phyloP scores from a whole-genome alignment of 768 basidiomycete species.

The Dacryopinax spathularia region DNA sequence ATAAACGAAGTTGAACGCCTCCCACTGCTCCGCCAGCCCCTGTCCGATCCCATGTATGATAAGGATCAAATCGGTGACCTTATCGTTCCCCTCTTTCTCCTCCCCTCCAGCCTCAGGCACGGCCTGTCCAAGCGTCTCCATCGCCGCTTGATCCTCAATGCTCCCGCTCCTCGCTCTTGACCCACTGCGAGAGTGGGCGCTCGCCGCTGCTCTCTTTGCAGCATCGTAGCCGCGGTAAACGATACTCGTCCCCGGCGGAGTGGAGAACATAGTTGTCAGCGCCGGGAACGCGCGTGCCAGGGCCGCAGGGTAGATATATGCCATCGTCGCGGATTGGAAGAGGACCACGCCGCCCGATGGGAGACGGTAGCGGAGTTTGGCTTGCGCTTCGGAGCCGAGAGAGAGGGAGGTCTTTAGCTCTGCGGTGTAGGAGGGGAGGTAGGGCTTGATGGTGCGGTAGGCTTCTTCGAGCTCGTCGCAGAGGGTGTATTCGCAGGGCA shows the following conservation, averaged over 20 bases:
- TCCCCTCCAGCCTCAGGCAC: conserved; percentile 6
- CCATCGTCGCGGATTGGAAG: conserved; percentile 23
- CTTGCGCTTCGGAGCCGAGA: conserved; percentile 25
- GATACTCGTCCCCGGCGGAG: conserved; percentile 23
- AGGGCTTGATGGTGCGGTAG: conserved; percentile 26
- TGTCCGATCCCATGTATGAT: conserved; percentile 33
- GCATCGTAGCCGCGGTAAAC: conserved; percentile 29
- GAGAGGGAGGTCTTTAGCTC: conserved; percentile 27
- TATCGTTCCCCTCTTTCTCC: conserved; percentile 18
- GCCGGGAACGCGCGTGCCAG: not conserved
- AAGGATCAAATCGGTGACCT: conserved; percentile 31
- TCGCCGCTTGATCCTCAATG: conserved; percentile 14
- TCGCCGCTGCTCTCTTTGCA: conserved; percentile 5
- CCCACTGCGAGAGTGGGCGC: conserved; percentile 6
- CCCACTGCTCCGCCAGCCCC: conserved; percentile 27
- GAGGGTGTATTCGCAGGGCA: conserved; percentile 27
- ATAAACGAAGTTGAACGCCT: conserved; percentile 32
- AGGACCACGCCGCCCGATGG: conserved; percentile 21
- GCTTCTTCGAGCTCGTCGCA: conserved; percentile 27
- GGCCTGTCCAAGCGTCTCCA: conserved; percentile 20
- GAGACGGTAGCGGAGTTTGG: conserved; percentile 27
- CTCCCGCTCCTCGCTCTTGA: conserved; percentile 7
- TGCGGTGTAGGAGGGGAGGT: conserved; percentile 24
- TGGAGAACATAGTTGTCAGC: conserved; percentile 19
- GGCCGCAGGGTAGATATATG: conserved; percentile 15